phyloP scores from a whole-genome alignment of 352 stramenopile species.

The Phytophthora ohioensis region DNA sequence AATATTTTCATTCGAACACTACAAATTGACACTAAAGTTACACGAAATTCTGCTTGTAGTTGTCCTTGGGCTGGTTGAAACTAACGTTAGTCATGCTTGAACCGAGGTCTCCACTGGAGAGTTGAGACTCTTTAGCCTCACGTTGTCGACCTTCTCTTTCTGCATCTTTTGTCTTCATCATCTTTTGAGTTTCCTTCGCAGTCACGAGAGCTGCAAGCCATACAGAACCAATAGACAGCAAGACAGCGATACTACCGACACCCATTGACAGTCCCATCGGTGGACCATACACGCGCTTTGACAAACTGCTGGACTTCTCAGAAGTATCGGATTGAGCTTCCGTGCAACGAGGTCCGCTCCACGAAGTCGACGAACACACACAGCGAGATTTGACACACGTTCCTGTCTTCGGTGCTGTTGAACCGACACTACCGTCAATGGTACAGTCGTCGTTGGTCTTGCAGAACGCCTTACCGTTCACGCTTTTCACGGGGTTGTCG shows the following conservation, averaged over 20 bases:
- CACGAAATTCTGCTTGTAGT: constrained; percentile 70
- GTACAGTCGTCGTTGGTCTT: constrained; percentile 66
- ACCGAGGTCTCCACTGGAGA: constrained; percentile 16
- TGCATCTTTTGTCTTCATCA: constrained; percentile 23
- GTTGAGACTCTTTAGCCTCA: constrained; percentile 31
- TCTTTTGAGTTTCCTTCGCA: constrained; percentile 28
- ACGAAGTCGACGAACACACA: constrained; percentile 54
- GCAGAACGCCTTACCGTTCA: constrained; percentile 64
- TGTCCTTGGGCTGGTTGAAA: constrained; percentile 38
- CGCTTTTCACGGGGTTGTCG: constrained; percentile 55
- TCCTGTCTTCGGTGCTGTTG: constrained; percentile 46
- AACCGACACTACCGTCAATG: constrained; percentile 35
- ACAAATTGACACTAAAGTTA: constrained; percentile 18
- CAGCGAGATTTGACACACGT: constrained; percentile 67
- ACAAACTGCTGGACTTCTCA: constrained; percentile 34
- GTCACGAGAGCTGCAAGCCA: constrained; percentile 39
- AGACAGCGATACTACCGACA: constrained; percentile 41
- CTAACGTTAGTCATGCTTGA: constrained; percentile 8
- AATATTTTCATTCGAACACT: constrained; percentile 6
- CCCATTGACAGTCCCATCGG: constrained; percentile 49
- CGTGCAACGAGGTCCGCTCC: constrained; percentile 64
- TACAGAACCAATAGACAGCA: constrained; percentile 44
- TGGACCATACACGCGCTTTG: constrained; percentile 48
- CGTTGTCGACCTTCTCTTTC: constrained; percentile 18
- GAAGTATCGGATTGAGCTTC: constrained; percentile 43